A percentile compares a stretch with the other conserved stretches of the same genome.
Evolutionary conservation across 2,329 filamentous ascomycete species (phyloP).

Genomic region (Fusarium metavorans): DNA sequence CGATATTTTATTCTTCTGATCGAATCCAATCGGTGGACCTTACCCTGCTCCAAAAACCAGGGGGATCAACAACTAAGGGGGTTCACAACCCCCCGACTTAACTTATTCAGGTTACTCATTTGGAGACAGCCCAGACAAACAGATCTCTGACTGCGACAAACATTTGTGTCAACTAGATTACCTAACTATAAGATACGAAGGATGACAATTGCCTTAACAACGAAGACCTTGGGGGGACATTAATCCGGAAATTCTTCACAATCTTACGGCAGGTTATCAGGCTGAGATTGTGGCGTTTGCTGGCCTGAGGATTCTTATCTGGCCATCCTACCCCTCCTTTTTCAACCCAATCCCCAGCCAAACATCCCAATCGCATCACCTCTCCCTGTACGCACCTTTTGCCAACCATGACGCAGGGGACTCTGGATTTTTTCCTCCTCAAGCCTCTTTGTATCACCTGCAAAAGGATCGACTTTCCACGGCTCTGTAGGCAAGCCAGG

Average conservation of each 20-base stretch:
- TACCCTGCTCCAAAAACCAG: no score
- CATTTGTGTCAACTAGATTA: no score
- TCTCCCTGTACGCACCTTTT: neutral
- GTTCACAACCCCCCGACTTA: no score
- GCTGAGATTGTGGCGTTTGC: neutral
- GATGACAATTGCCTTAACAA: no score
- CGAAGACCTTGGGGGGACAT: neutral
- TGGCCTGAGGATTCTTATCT: neutral
- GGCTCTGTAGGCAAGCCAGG: neutral
- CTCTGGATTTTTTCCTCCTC: neutral
- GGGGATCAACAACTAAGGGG: no score
- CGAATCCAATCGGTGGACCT: no score
- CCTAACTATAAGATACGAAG: no score
- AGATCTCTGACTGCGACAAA: no score
- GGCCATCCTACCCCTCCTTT: neutral
- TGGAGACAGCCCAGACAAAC: no score
- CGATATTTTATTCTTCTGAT: no score
- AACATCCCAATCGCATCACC: neutral
- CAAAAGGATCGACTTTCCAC: neutral
- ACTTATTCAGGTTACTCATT: no score
- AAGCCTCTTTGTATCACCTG: neutral
- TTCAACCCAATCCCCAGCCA: neutral
- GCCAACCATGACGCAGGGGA: neutral
- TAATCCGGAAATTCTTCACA: neutral
- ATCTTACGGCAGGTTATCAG: neutral